Percentiles rank a stretch among this genome's conserved stretches.
These are phyloP conservation scores for Phytophthora sojae DNA, from an alignment of 352 stramenopile species.

Conservation along the genomic window DNA sequence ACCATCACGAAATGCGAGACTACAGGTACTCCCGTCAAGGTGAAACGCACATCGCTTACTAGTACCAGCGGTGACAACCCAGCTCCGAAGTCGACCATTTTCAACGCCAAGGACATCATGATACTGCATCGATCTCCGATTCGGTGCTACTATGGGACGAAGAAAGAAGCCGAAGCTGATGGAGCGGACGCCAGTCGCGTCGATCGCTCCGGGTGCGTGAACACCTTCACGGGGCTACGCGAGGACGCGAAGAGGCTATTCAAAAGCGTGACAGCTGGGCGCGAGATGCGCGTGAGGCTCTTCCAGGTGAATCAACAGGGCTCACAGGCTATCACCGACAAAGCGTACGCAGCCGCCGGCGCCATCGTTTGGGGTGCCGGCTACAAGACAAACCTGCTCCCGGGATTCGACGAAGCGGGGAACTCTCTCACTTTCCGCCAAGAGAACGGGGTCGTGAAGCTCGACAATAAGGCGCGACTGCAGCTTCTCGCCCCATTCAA, in stretches of 20 bases:
- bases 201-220: slow-evolving; percentile 76
- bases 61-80: slow-evolving; percentile 9
- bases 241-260: slow-evolving; percentile 87
- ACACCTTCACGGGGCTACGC: slow-evolving; percentile 87
- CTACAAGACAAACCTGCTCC: slow-evolving; percentile 76
- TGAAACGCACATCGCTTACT: slow-evolving; percentile 28
- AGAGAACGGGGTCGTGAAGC: slow-evolving; percentile 72
- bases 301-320: slow-evolving; percentile 76
- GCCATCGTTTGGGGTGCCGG: slow-evolving; percentile 87
- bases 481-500: slow-evolving; percentile 35
- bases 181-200: slow-evolving; percentile 59
- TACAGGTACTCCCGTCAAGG: slow-evolving; percentile 5
- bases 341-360: slow-evolving; percentile 69
- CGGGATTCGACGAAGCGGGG: slow-evolving; percentile 54
- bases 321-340: slow-evolving; percentile 59
- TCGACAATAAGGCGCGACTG: slow-evolving; percentile 65
- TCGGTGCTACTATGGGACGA: slow-evolving; percentile 79
- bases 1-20: slow-evolving; percentile 29
- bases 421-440: slow-evolving; percentile 52
- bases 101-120: slow-evolving; percentile 80
- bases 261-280: slow-evolving; percentile 63
- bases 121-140: slow-evolving; percentile 83
- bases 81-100: slow-evolving; percentile 33
- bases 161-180: slow-evolving; percentile 83
- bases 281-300: slow-evolving; percentile 73